Evolutionary conservation across 1,284 basidiomycete genomes (phyloP).

Genomic region (Rhodotorula sp.): DNA sequence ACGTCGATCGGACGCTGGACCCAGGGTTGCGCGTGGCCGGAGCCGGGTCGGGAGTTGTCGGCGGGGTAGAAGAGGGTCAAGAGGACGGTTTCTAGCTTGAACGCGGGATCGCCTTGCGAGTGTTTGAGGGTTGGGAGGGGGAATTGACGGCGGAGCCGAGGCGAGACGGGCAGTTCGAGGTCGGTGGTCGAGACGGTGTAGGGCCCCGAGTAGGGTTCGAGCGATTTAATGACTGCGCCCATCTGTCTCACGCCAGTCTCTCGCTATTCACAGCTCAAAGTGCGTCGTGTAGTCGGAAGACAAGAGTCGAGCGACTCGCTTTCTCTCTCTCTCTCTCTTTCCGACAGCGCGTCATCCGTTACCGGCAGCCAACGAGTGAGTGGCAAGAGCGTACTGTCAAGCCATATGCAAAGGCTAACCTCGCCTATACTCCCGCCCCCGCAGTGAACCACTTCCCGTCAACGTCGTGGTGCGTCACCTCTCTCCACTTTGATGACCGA

Average conservation of each 20-base stretch:
- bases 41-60: neutral
- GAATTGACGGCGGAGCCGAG: slow-evolving; percentile 2
- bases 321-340: too few species aligned
- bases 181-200: slow-evolving; percentile 31
- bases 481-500: neutral
- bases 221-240: slow-evolving; percentile 43
- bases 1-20: slow-evolving; percentile 13
- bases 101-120: slow-evolving; percentile 35
- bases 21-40: slow-evolving; percentile 14
- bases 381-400: neutral
- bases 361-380: neutral
- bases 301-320: too few species aligned
- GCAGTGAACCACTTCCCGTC: slow-evolving; percentile 39
- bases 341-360: too few species aligned
- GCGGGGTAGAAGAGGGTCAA: slow-evolving; percentile 54
- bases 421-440: neutral
- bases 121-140: slow-evolving; percentile 44
- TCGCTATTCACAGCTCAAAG: too few species aligned
- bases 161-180: slow-evolving; percentile 24
- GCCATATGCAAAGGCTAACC: neutral
- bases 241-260: neutral
- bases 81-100: slow-evolving; percentile 49
- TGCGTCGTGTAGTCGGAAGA: too few species aligned
- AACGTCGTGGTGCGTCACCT: slow-evolving; percentile 31
- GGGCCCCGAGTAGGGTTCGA: slow-evolving; percentile 24